Percentiles rank a stretch among this genome's conserved stretches.
phyloP scores from a whole-genome alignment of 306 rosid species.

The Casuarina equisetifolia region DNA sequence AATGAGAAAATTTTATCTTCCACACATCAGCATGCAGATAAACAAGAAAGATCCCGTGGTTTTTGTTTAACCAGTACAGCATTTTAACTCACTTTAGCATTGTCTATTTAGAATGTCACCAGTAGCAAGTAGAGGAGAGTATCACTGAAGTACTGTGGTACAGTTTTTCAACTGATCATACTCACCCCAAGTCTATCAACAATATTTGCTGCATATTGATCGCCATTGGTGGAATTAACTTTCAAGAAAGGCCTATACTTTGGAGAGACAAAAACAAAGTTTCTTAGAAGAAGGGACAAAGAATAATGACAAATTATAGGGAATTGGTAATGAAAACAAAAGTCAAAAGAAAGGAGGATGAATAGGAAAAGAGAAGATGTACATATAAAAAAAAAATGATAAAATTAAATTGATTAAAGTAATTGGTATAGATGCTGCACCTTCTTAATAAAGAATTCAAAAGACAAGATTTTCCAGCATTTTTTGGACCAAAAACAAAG shows the following conservation, averaged over 20 bases:
- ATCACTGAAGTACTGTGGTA: slow-evolving; percentile 14
- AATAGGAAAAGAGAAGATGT: slow-evolving; percentile 2
- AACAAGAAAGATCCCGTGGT: neutral
- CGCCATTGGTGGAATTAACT: slow-evolving; percentile 48
- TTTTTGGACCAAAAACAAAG: slow-evolving; percentile 88
- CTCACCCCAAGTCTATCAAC: slow-evolving; percentile 73
- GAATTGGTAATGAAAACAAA: slow-evolving; percentile 9
- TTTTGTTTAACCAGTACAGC: slow-evolving; percentile 24
- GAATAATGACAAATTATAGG: slow-evolving; percentile 22
- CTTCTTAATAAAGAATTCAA: slow-evolving; percentile 77
- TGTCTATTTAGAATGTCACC: neutral
- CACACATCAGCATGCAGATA: neutral
- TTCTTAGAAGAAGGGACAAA: slow-evolving; percentile 26
- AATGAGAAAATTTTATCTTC: neutral
- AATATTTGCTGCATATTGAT: slow-evolving; percentile 67
- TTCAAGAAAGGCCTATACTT: slow-evolving; percentile 69
- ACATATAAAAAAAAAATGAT: slow-evolving; percentile 19
- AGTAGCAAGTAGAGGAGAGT: slow-evolving; percentile 1
- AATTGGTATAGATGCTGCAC: slow-evolving; percentile 46
- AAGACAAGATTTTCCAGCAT: slow-evolving; percentile 82
- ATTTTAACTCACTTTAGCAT: slow-evolving; percentile 11
- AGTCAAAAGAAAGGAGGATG: neutral
- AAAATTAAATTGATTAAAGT: slow-evolving; percentile 20
- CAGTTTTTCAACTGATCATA: slow-evolving; percentile 23
- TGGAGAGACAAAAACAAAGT: slow-evolving; percentile 20